Evolutionary conservation across 257 asterid genomes (phyloP).

Genomic region (Gynochthodes officinalis): DNA sequence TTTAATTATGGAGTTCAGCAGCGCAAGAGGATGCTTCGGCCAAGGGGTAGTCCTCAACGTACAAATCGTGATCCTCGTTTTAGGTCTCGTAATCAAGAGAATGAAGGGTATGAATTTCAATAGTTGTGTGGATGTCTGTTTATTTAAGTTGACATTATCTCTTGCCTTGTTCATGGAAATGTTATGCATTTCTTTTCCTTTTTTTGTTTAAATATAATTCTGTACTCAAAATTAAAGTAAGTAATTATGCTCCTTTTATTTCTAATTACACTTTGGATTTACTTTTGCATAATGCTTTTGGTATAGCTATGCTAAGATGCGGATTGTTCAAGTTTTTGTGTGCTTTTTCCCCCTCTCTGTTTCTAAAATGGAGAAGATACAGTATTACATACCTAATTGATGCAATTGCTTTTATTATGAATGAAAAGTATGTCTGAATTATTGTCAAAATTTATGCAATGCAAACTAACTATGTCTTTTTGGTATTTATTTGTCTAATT

Average conservation of each 20-base stretch:
- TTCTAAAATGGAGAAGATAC: not conserved
- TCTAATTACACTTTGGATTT: not conserved
- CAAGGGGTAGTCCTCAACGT: constrained; percentile 90
- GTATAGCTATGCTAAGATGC: constrained; percentile 1
- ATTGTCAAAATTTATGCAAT: not conserved
- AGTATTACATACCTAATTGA: not conserved
- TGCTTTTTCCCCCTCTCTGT: not conserved
- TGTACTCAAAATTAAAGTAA: too few relatives aligned
- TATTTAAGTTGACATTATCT: not conserved
- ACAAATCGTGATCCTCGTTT: constrained; percentile 64
- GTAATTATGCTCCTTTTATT: not conserved
- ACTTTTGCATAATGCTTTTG: not conserved
- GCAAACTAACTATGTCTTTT: not conserved
- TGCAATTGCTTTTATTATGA: not conserved
- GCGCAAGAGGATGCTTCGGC: constrained; percentile 82
- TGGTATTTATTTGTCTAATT: not conserved
- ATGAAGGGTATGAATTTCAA: constrained; percentile 64
- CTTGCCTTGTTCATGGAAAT: not conserved
- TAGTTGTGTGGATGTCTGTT: constrained; percentile 4
- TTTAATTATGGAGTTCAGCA: constrained; percentile 78
- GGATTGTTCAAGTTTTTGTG: not conserved
- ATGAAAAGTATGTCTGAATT: not conserved
- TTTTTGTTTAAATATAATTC: not conserved
- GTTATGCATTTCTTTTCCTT: not conserved
- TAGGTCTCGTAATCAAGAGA: constrained; percentile 61